phyloP scores from a whole-genome alignment of 441 rosid genomes.

The Gossypium trilobum region DNA sequence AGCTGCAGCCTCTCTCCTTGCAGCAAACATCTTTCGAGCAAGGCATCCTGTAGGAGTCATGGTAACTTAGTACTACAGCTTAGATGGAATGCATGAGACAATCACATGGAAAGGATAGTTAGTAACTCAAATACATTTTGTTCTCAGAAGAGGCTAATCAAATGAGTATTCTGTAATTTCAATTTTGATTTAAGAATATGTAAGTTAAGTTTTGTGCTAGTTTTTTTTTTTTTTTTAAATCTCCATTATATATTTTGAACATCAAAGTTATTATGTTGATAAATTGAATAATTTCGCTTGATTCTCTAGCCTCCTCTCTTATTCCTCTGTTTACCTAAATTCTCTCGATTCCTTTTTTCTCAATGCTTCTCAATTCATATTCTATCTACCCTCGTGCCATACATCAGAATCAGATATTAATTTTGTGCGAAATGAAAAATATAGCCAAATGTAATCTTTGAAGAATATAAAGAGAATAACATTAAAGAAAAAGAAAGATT shows the following conservation, averaged over 20 bases:
- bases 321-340: background rate
- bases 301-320: background rate
- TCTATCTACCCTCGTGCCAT: background rate
- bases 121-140: background rate
- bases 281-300: background rate
- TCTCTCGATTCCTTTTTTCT: background rate
- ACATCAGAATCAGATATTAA: background rate
- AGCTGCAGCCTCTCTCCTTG: slow-evolving; percentile 62
- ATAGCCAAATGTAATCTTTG: background rate
- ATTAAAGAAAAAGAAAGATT: background rate
- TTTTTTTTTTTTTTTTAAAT: background rate
- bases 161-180: background rate
- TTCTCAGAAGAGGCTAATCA: background rate
- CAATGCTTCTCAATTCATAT: background rate
- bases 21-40: slow-evolving; percentile 48
- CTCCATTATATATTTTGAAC: background rate
- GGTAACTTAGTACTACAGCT: slow-evolving; percentile 20
- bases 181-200: background rate
- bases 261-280: background rate
- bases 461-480: background rate
- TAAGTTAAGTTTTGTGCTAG: background rate
- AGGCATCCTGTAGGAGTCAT: slow-evolving; percentile 57
- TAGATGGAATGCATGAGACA: slow-evolving; percentile 12
- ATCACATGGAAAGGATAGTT: background rate
- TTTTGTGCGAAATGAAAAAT: background rate